Evolutionary conservation across 176 grass and related monocot genomes (phyloP), one percentile per base, ranked within the genome.

Genomic region (Aechmea fasciata): DNA sequence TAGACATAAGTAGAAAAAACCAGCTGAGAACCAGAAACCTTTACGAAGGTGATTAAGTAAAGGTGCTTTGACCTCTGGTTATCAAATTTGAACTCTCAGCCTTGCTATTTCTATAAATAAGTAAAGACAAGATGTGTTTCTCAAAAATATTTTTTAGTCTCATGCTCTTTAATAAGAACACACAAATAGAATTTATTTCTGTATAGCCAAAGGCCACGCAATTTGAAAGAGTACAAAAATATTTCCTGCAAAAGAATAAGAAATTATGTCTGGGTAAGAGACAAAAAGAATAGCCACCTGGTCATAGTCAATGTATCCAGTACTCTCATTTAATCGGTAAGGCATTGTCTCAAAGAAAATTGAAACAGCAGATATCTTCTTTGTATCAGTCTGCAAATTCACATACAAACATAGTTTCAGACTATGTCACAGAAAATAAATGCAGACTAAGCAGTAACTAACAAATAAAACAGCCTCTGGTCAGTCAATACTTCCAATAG

Each of bases 271-370:
- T 79, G 70, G 23, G 29, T 52, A 68, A 51, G 65, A 78, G 23
- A 61, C 41, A 62, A 65, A 52, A 68, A 12, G 41, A 75, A 57
- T 57, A 65, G 2, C 4, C 24, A 93, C 95, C 89, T 99, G 95
- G 29, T 99, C 95, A 50, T 99, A 99, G 80, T 99, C 95, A 88
- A 99, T 99, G 61, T 90, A 99, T 50, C 95, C 95, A 71, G 95
- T 99, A 73, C 84, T 93, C 78, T 99, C 95, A 73, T 99, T 79
- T 75, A 99, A 80, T 81, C 95, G 84, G 74, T 99, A 99, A 19
- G 95, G 95, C 90, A 99, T 99, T 77, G 95, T 99, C 79, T 99
- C 95, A 65, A 99, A 99, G 80, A 99, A 99, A 72, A 99, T 99
- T 1, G 95, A 99, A 70, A 89, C 88, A 57, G 90, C 95, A 17